Conservation (phyloP, 2,329 filamentous ascomycete genomes). For the Alternaria viburni region DNA sequence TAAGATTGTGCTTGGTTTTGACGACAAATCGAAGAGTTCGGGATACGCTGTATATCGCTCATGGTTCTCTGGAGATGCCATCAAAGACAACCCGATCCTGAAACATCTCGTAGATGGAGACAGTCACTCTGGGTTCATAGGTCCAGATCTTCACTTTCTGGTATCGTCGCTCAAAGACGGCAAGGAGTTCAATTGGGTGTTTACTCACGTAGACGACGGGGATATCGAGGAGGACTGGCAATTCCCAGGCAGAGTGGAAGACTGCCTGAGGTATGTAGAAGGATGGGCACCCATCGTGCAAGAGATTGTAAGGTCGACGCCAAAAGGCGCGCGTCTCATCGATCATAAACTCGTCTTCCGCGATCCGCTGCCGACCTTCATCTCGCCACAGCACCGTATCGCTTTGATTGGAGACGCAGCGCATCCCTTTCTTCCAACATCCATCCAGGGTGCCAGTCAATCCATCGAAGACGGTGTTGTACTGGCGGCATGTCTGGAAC, state of each 20-base stretch:
- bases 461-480: constrained; percentile 58
- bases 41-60: constrained; percentile 62
- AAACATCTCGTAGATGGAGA: constrained; percentile 44
- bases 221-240: constrained; percentile 46
- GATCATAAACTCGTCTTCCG: constrained; percentile 63
- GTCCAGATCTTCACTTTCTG: constrained; percentile 47
- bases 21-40: constrained; percentile 59
- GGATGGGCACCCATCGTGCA: constrained; percentile 40
- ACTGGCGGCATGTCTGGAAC: constrained; percentile 32
- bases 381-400: constrained; percentile 56
- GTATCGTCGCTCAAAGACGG: constrained; percentile 44
- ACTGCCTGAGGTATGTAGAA: constrained; percentile 40
- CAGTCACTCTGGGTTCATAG: constrained; percentile 41
- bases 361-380: constrained; percentile 60
- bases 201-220: constrained; percentile 48
- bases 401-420: constrained; percentile 61
- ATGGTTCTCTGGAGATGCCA: constrained; percentile 45
- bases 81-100: constrained; percentile 33
- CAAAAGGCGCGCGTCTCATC: constrained; percentile 46
- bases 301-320: constrained; percentile 44
- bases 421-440: constrained; percentile 61
- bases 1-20: constrained; percentile 60
- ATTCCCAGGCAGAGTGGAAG: constrained; percentile 39
- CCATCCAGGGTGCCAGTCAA: constrained; percentile 61
- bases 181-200: constrained; percentile 47